phyloP scores from a whole-genome alignment of 2,329 filamentous ascomycete genomes.

The Onygenales sp. region DNA sequence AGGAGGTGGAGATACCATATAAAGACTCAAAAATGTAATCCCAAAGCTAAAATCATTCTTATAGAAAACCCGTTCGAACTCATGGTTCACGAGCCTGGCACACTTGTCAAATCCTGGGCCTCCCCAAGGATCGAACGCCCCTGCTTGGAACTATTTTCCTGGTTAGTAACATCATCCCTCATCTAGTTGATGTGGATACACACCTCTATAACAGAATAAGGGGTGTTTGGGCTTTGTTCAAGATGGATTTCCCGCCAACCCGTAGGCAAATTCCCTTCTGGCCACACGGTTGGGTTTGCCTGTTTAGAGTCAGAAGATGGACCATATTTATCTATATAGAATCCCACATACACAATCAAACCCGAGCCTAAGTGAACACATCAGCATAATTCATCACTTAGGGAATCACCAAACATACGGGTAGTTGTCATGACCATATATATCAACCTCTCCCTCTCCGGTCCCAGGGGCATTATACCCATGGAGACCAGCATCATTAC shows the following conservation, averaged over 20 bases:
- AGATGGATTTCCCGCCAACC: slow-evolving; percentile 46
- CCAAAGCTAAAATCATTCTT: slow-evolving; percentile 64
- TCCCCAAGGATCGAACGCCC: slow-evolving; percentile 66
- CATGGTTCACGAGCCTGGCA: slow-evolving; percentile 54
- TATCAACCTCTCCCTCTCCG: slow-evolving; percentile 48
- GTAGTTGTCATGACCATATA: slow-evolving; percentile 59
- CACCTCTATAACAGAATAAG: slow-evolving; percentile 54
- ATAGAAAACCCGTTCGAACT: slow-evolving; percentile 69
- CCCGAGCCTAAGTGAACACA: slow-evolving; percentile 20
- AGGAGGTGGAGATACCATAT: slow-evolving; percentile 46
- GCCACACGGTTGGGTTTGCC: slow-evolving; percentile 54
- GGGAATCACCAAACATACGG: slow-evolving; percentile 29
- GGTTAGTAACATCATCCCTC: background rate
- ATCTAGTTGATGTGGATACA: slow-evolving; percentile 4
- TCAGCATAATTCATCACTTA: background rate
- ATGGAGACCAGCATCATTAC: slow-evolving; percentile 56
- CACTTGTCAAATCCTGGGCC: slow-evolving; percentile 62
- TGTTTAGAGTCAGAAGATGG: background rate
- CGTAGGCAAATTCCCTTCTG: slow-evolving; percentile 46
- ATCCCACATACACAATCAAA: slow-evolving; percentile 27
- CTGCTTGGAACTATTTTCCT: slow-evolving; percentile 52
- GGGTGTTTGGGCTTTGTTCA: slow-evolving; percentile 54
- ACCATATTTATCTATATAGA: too few species aligned
- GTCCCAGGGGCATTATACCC: slow-evolving; percentile 58
- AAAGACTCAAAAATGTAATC: slow-evolving; percentile 59